Percentiles rank a stretch among this genome's conserved stretches.
Evolutionary conservation across 352 stramenopile genomes (phyloP).

Genomic region (Pythium aphanidermatum): DNA sequence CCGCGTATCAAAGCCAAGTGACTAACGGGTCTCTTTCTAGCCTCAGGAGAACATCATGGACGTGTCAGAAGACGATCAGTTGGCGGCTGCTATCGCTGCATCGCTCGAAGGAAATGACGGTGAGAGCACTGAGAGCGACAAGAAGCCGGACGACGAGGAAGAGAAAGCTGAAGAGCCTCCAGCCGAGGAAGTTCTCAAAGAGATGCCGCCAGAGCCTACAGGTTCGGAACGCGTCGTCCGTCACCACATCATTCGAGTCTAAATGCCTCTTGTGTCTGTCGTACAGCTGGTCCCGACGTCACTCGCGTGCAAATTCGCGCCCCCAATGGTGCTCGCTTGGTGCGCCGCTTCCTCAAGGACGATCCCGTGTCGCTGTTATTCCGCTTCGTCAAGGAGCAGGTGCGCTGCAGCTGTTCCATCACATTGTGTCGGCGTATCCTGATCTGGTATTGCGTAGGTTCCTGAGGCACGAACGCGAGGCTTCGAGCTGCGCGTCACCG

Average conservation of each 20-base stretch:
- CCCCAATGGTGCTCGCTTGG: slow-evolving; percentile 56
- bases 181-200: slow-evolving; percentile 22
- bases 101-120: slow-evolving; percentile 52
- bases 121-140: slow-evolving; percentile 26
- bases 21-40: no score
- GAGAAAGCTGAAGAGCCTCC: slow-evolving; percentile 28
- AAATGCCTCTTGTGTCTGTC: slow-evolving; percentile 3
- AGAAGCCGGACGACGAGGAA: slow-evolving; percentile 35
- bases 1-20: no score
- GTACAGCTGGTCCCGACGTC: slow-evolving; percentile 39
- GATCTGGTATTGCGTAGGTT: slow-evolving; percentile 20
- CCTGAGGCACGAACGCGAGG: slow-evolving; percentile 53
- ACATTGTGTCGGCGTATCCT: no score
- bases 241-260: background rate
- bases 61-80: slow-evolving; percentile 66
- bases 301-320: slow-evolving; percentile 68
- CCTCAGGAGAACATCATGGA: slow-evolving; percentile 33
- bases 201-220: slow-evolving; percentile 45
- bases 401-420: no score
- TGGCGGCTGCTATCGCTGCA: slow-evolving; percentile 72
- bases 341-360: slow-evolving; percentile 66
- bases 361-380: slow-evolving; percentile 60
- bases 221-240: slow-evolving; percentile 22
- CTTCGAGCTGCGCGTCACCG: slow-evolving; percentile 73
- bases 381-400: slow-evolving; percentile 68